Base-by-base conservation (phyloP, 1,284 basidiomycete genomes). In the Irpex rosettiformis region DNA sequence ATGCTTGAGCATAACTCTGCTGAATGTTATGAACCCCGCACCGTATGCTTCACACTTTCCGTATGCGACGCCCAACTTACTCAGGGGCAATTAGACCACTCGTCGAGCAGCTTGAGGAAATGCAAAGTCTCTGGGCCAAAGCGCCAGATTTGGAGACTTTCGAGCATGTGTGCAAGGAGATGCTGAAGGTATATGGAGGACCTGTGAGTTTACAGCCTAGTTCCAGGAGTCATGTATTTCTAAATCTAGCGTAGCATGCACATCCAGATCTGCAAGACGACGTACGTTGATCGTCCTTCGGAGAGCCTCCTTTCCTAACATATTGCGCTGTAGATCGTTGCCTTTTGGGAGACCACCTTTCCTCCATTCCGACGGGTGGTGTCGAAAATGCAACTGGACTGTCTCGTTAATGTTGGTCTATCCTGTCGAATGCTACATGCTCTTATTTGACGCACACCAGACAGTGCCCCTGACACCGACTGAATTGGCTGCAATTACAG, bases 81-180 rank as follows among this genome's bases (percentile, higher is more conserved):
- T 30, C 22, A 37, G 48, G 16, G 42, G 18, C 18, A n/a, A 7
- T 22, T 64, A 89, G 88, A 66, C 70, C 80, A 75, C 74, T 82
- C 21, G 80, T 81, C 67, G 79, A 82, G 22, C 79, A 82, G 16
- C 78, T 84, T 57, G 83, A 86, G 55, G 88, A 91, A 65, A 71
- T 88, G 8, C 67, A 84, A 42, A 79, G 83, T 54, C 70, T 80
- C 16, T 89, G 86, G 81, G 84, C 82, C 64, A 83, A 80, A 64
- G 80, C 88, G 6, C 77, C 83, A 53, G 88, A 91, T 65, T 62
- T 89, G 45, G 84, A 88, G 61, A 76, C 82, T 0, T 84, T 86
- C 52, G 87, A 91, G 62, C 82, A 87, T 58, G 80, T 82, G 3
- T 79, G 79, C 13, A 81, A 79, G 64, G 86, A 90, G 65, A 73